Evolutionary conservation across 2,329 filamentous ascomycete species (phyloP).

Genomic region (Calonectria ilicicola): DNA sequence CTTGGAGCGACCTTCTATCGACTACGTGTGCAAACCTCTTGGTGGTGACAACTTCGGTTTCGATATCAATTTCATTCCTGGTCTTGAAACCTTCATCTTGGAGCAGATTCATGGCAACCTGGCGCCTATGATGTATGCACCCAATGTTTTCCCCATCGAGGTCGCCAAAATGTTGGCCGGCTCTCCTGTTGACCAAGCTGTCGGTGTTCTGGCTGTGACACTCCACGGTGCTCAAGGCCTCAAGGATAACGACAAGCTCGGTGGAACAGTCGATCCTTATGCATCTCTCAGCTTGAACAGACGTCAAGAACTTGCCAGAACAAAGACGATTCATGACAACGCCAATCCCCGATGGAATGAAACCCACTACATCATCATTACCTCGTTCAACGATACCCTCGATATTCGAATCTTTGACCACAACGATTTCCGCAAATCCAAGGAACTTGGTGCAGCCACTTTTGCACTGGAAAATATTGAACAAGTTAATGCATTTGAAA

Average conservation of each 20-base stretch:
- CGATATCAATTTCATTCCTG: constrained; percentile 99
- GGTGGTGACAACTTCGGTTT: constrained; percentile 96
- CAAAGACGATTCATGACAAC: constrained; percentile 88
- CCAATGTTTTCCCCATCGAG: constrained; percentile 98
- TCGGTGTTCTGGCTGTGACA: constrained; percentile 92
- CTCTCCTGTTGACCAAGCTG: constrained; percentile 92
- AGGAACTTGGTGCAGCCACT: constrained; percentile 88
- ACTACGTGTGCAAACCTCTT: constrained; percentile 98
- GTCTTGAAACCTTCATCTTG: constrained; percentile 91
- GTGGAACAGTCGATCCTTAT: constrained; percentile 92
- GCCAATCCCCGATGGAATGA: constrained; percentile 94
- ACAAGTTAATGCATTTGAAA: constrained; percentile 81
- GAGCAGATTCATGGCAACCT: constrained; percentile 96
- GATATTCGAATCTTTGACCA: constrained; percentile 90
- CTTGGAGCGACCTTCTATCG: constrained; percentile 86
- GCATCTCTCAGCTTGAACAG: constrained; percentile 86
- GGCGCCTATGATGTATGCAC: constrained; percentile 97
- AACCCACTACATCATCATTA: constrained; percentile 94
- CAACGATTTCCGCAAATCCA: constrained; percentile 97
- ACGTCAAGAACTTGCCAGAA: constrained; percentile 84
- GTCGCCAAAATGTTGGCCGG: constrained; percentile 98
- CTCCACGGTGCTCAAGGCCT: constrained; percentile 91
- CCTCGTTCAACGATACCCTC: constrained; percentile 87
- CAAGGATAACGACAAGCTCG: constrained; percentile 95
- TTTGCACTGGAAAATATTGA: constrained; percentile 89